Evolutionary conservation across 495 filamentous ascomycete species (phyloP), one percentile per base, ranked within the genome.

Genomic region (Aspergillus olivimuriae): DNA sequence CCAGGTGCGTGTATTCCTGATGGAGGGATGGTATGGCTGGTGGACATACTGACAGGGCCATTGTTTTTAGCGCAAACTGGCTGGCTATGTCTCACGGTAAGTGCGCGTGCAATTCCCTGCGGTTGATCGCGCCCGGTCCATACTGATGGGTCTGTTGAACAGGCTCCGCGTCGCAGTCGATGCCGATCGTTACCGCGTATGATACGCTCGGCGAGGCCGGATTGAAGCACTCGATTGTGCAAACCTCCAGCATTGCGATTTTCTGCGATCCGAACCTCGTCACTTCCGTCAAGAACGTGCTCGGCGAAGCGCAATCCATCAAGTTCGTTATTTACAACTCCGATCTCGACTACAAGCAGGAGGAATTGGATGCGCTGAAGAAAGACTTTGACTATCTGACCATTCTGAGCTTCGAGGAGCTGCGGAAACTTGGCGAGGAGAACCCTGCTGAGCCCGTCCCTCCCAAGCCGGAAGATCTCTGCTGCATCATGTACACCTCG

Each of bases 401-500:
- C 11, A 75, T 96, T 50, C 44, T 86, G 53, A 95, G 82, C 75
- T 84, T 92, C 51, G 87, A 95, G 41, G 89, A 96, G 31, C 68
- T 98, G 46, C 64, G 78, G 48, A 82, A 92, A 66, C 69, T 86
- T 33, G 92, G 92, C 54, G 77, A 89, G 62, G 81, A 87, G 48
- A 92, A 94, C 57, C 81, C 77, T 7, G 78, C 81, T 34, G 90
- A 96, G 7, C 79, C 87, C 14, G 81, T 87, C 14, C 84, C 89
- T 30, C 90, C 92, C 3, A 65, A 71, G 19, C 76, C 87, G 2
- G 87, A 95, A 38, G 91, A 95, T 60, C 78, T 98, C 10, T 92
- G 86, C 75, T 95, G 92, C 61, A 94, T 98, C 63, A 98, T 98
- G 92, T 98, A 97, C 72, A 98, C 92, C 2, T 97, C 92, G 22